Evolutionary conservation across 257 asterid genomes (phyloP).

Genomic region (Hygrophila difformis): DNA sequence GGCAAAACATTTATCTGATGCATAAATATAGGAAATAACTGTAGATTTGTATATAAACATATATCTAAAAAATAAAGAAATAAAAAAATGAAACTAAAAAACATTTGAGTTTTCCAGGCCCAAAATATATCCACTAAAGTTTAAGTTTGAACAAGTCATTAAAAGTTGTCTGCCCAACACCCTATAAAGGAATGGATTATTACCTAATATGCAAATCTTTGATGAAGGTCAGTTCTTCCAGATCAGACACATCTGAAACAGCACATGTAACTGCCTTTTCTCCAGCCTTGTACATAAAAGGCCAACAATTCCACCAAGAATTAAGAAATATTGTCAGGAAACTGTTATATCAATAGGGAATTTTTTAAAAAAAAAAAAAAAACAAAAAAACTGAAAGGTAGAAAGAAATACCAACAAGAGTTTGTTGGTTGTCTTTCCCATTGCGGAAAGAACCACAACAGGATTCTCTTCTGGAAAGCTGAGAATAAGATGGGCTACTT

Average conservation of each 20-base stretch:
- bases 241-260: conserved; percentile 38
- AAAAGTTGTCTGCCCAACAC: not conserved
- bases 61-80: too few relatives aligned
- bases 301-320: too few relatives aligned
- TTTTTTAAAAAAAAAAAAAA: too few relatives aligned
- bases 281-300: too few relatives aligned
- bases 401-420: conserved; percentile 35
- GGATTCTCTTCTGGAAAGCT: conserved; percentile 80
- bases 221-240: conserved; percentile 43
- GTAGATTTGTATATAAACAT: too few relatives aligned
- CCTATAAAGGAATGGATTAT: not conserved
- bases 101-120: too few relatives aligned
- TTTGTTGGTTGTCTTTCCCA: conserved; percentile 84
- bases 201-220: conserved; percentile 61
- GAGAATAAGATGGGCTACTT: conserved; percentile 60
- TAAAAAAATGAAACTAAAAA: too few relatives aligned
- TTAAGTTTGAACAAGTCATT: not conserved
- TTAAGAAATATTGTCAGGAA: too few relatives aligned
- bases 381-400: not conserved
- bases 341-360: too few relatives aligned
- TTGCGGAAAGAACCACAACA: conserved; percentile 74
- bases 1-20: too few relatives aligned
- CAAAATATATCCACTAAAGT: not conserved
- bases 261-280: conserved; percentile 72
- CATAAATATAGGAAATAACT: too few relatives aligned